Base-by-base conservation (phyloP, 2,329 filamentous ascomycete species). In the Coccinonectria pachysandricola region DNA sequence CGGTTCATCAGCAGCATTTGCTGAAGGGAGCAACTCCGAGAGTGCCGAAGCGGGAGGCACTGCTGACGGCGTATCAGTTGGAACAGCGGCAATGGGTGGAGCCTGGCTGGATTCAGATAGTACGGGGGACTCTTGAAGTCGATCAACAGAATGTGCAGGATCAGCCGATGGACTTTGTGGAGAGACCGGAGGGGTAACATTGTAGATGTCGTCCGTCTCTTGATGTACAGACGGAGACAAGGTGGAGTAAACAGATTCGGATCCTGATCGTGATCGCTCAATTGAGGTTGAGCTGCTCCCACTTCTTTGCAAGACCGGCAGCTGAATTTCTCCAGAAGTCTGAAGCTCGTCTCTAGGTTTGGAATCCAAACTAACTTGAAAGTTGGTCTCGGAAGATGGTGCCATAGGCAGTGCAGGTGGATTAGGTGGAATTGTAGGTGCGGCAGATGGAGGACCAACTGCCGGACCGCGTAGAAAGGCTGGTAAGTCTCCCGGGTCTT, bases 401-500 rank as follows among this genome's bases (percentile, higher is more conserved):
- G n/a, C n/a, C n/a, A n/a, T 29, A n/a, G 39, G 27, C 8, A 40
- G 17, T 12, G 31, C n/a, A 39, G 6, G 10, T 12, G n/a, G 17
- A 9, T 27, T 15, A 19, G 36, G 40, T n/a, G 46, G 16, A 22
- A 50, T 34, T 9, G 46, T 42, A 1, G 48, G 28, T 9, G 44
- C 35, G 9, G 46, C 36, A 10, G 35, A 41, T 12, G 31, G 40
- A 12, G 62, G 57, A 24, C 58, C 48, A 23, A 65, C 52, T 16
- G 57, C 45, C 17, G 60, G 54, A 27, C 69, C 64, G 15, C 70
- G 66, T 36, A 75, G 39, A 35, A 75, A 75, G 3, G 57, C 63
- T 2, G 71, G 70, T 29, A 71, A 36, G 39, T 72, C 68, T 7
- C 60, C 62, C 1, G 70, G 69, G 24, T 73, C 69, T 1, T 80